Evolutionary conservation across 202 grass and related monocot genomes (phyloP).

Genomic region (Panicum hallii): DNA sequence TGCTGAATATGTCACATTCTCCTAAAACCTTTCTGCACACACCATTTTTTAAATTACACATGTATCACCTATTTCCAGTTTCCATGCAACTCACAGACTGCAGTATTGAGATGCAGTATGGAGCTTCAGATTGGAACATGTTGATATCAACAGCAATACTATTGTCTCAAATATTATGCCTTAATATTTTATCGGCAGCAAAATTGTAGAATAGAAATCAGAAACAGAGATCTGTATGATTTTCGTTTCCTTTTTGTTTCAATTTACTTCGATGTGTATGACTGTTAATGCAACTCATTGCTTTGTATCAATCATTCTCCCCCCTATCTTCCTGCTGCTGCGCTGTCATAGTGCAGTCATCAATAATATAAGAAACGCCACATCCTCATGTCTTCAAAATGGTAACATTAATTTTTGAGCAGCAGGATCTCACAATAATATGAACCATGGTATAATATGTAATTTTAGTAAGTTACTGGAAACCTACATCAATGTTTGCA

Average conservation of each 20-base stretch:
- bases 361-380: background rate
- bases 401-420: background rate
- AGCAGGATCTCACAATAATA: background rate
- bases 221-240: background rate
- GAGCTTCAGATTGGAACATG: background rate
- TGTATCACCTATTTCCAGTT: background rate
- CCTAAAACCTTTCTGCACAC: background rate
- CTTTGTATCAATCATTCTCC: background rate
- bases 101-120: background rate
- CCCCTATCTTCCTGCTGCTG: background rate
- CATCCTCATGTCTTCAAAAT: background rate
- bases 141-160: background rate
- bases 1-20: background rate
- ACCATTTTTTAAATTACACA: background rate
- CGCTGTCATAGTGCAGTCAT: background rate
- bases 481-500: background rate
- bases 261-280: background rate
- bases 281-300: background rate
- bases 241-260: background rate
- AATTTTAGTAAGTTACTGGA: background rate
- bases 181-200: background rate
- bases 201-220: background rate
- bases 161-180: background rate
- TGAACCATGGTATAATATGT: slow-evolving; percentile 6
- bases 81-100: background rate